Evolutionary conservation across 371 early-diverging fungal species (phyloP), one percentile per base, ranked within the genome.

Genomic region (Synchytrium microbalum): DNA sequence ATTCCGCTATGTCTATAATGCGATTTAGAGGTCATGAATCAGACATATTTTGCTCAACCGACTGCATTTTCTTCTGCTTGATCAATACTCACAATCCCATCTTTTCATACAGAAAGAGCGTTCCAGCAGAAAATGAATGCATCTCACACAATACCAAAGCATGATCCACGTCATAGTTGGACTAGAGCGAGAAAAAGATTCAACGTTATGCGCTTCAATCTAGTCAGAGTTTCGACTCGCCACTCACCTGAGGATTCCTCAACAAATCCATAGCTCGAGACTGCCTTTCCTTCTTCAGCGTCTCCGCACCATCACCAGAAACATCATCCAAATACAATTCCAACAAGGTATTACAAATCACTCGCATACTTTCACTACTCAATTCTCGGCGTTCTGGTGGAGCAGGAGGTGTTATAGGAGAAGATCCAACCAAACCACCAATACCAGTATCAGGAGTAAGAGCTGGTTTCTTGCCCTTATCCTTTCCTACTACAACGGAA

Each of bases 101-200:
- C 38, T 85, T 88, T 75, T 92, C 90, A 64, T 91, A 91, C 26
- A 96, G 72, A 65, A 84, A 91, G 24, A 94, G 84, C 23, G 88
- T 84, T 0, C 95, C 97, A 2, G 86, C 86, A 60, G 86, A 85
- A 72, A 93, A 95, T 2, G 83, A 73, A 58, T 88, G 84, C 59
- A 87, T 71, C 38, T 92, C 86, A 68, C 96, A 95, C 2, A 96
- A 81, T 2, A 95, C 87, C 33, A 94, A 72, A 0, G 93, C 92
- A 32, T 94, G 92, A 67, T 95, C 92, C 57, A 86, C 80, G 75
- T 96, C 96, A 68, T 92, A 92, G 0, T 75, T 75, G 1, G 91
- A 75, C 70, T 71, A 33, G 56, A n/a, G 16, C 29, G 54, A 58
- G 27, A 3, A n/a, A 53, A 58, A 23, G n/a, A 2, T n/a, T n/a